Evolutionary conservation across 2,329 filamentous ascomycete species (phyloP), one percentile per base, ranked within the genome.

Genomic region (Scytalidium lignicola): DNA sequence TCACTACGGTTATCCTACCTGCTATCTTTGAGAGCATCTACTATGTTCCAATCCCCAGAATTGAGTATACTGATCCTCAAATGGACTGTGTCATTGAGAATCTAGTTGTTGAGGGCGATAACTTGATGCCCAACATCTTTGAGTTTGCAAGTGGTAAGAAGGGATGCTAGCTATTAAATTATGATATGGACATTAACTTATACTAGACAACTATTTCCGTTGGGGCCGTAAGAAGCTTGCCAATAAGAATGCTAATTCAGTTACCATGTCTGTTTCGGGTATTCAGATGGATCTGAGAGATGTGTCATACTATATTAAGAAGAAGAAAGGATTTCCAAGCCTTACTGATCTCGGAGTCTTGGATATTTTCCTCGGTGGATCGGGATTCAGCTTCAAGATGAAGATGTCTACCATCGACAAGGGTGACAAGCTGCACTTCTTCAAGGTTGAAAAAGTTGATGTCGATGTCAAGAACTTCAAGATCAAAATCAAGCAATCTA

Each of bases 31-130:
- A 95, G 74, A 88, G 85, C 57, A 75, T 93, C 49, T 85, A 89
- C 53, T 99, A 99, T 68, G 80, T 99, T 13, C 90, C 93, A 3
- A 82, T 99, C 44, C 93, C 93, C 19, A 87, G 93, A 49, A 96
- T 99, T 52, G 93, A 99, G 73, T 93, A 90, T 64, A 86, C 83
- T 1, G 93, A 97, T 60, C 77, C 80, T 2, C 82, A 85, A 75
- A 76, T 95, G 46, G 93, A 99, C 68, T 86, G 86, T 44, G 80
- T 97, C 44, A 80, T 99, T 41, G 93, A 99, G 74, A 99, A 99
- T 68, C 74, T 99, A 10, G 86, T 96, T 42, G 80, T 99, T 46
- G 93, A 99, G 73, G 91, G 89, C 57, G 91, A 97, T 74, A 99
- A 99, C 71, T 83, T 99, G 59, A 90, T 91, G 71, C 93, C 93